Conservation (phyloP, 1,284 basidiomycete species). For the Anthracocystis panici-leucophaei region DNA sequence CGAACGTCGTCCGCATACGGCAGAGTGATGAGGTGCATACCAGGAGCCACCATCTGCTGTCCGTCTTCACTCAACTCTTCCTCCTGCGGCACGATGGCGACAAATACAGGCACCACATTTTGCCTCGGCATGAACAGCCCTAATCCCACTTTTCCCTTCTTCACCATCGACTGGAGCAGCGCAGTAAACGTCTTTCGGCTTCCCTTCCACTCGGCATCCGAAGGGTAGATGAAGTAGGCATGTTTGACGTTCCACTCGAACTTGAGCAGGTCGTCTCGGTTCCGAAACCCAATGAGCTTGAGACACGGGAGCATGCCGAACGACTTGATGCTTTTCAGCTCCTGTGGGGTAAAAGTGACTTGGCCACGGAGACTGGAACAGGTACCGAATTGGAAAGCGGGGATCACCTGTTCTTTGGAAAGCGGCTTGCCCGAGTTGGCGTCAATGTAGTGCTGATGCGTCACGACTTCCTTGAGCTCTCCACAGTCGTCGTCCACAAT, state of each 20-base stretch:
- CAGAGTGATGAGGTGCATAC: slow-evolving; percentile 89
- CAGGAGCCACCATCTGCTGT: slow-evolving; percentile 82
- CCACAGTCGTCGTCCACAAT: slow-evolving; percentile 57
- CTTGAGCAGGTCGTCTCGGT: slow-evolving; percentile 73
- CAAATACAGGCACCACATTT: slow-evolving; percentile 83
- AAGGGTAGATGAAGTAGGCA: slow-evolving; percentile 89
- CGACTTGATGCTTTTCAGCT: slow-evolving; percentile 80
- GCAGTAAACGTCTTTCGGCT: slow-evolving; percentile 92
- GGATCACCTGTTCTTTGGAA: slow-evolving; percentile 77
- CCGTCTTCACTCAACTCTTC: slow-evolving; percentile 79
- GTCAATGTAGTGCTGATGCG: slow-evolving; percentile 76
- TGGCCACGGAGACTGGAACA: slow-evolving; percentile 67
- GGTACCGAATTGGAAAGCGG: slow-evolving; percentile 64
- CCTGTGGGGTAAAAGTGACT: slow-evolving; percentile 87
- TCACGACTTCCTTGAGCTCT: slow-evolving; percentile 53
- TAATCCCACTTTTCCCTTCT: slow-evolving; percentile 84
- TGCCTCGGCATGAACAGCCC: slow-evolving; percentile 79
- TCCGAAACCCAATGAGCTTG: slow-evolving; percentile 91
- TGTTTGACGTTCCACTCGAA: slow-evolving; percentile 94
- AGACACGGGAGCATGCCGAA: slow-evolving; percentile 73
- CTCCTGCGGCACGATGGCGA: slow-evolving; percentile 82
- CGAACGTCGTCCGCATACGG: slow-evolving; percentile 96
- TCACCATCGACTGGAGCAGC: slow-evolving; percentile 83
- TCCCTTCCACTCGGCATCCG: slow-evolving; percentile 88
- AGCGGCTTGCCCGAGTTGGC: slow-evolving; percentile 75